Base-by-base conservation (phyloP, 148 eudicot genomes). In the Chenopodium album region DNA sequence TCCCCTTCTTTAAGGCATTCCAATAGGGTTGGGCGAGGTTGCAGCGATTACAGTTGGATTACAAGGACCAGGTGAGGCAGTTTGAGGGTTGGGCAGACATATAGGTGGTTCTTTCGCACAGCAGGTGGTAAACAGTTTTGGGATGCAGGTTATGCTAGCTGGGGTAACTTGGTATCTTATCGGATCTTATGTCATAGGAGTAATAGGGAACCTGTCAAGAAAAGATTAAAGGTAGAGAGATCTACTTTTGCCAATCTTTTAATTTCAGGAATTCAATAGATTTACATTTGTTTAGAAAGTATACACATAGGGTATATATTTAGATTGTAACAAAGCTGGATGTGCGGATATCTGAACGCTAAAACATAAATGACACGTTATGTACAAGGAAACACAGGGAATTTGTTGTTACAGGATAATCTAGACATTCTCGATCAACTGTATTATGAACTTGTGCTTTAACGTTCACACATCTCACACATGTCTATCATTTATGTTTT, bases 131-230 rank as follows among this genome's bases (percentile, higher is more conserved):
- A 95, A 95, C 77, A 95, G 96, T 85, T 84, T 89, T 46, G 89
- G 90, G 92, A 56, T 85, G 78, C 96, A 82, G 66, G 91, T 88
- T 23, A 19, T 87, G 72, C 80, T 90, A 76, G 93, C 97, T 19
- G 98, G 89, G 71, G 81, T 86, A 80, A 85, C 98, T 76, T 93
- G 98, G 98, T 95, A 91, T 83, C 80, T 93, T 66, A 84, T 93
- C 63, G 94, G 88, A 66, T 34, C 87, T 73, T 79, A 64, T 59
- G 65, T 80, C 1, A 76, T 82, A 46, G 89, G 82, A 71, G 41
- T 92, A 17, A 74, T 88, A 20, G 85, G 71, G 64, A 85, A 80
- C 66, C 16, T 92, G 84, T 77, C 73, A 31, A 83, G 77, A 64
- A 88, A 71, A 29, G 74, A 64, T 22, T 44, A 23, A 76, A 19